Conservation (phyloP, 2,329 filamentous ascomycete species). For the Fusarium drepaniforme region DNA sequence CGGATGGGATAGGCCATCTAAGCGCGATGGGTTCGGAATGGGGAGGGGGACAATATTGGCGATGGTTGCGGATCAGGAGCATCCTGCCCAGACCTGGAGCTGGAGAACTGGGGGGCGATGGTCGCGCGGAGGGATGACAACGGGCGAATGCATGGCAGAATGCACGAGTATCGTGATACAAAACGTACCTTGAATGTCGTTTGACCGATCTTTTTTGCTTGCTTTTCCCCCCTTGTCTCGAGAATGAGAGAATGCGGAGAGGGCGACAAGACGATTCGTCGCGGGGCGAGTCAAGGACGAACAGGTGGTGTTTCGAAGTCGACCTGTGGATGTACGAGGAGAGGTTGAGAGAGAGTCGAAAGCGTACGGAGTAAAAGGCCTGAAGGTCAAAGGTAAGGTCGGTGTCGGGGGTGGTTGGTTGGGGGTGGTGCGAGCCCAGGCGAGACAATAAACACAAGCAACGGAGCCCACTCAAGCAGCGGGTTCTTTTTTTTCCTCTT, state of each 20-base stretch:
- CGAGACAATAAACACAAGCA: slow-evolving; percentile 2
- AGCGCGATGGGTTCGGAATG: slow-evolving; percentile 30
- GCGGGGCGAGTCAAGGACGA: slow-evolving; percentile 21
- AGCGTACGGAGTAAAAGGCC: not conserved
- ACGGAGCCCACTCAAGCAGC: not conserved
- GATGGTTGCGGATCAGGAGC: slow-evolving; percentile 16
- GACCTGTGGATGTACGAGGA: slow-evolving; percentile 31
- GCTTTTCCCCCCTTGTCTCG: slow-evolving; percentile 1
- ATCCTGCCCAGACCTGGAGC: not conserved
- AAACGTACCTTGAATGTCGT: slow-evolving; percentile 32
- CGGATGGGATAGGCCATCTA: not conserved
- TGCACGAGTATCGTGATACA: slow-evolving; percentile 27
- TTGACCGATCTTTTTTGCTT: slow-evolving; percentile 10
- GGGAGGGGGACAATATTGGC: slow-evolving; percentile 25
- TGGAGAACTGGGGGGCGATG: not conserved
- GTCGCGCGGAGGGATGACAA: slow-evolving; percentile 19
- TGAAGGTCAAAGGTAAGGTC: not conserved
- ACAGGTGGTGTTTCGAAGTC: slow-evolving; percentile 24
- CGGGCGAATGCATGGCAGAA: slow-evolving; percentile 26
- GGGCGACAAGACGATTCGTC: slow-evolving; percentile 20
- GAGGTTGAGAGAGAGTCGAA: slow-evolving; percentile 12
- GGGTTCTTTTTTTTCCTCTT: not conserved
- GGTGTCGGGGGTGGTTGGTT: slow-evolving; percentile 3
- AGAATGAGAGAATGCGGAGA: slow-evolving; percentile 5
- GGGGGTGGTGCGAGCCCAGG: slow-evolving; percentile 17